These are phyloP conservation scores for Dendrocalamus sinicus DNA, from an alignment of 176 grass and related monocot species.

Conservation along the genomic window DNA sequence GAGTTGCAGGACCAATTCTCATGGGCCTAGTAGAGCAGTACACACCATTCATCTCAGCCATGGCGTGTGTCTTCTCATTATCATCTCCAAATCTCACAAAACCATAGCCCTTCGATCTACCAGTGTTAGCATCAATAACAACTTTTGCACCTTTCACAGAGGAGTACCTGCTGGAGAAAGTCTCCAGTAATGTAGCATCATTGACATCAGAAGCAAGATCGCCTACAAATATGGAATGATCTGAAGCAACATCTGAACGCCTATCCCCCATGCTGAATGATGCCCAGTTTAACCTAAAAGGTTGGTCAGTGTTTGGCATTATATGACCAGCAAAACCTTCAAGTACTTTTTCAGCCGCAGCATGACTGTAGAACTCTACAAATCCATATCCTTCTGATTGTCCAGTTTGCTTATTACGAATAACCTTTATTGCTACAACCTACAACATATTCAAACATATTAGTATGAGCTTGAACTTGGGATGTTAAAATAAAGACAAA, in stretches of 20 bases:
- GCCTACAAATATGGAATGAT: constrained; percentile 97
- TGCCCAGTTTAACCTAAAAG: constrained; percentile 97
- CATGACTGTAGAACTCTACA: constrained; percentile 90
- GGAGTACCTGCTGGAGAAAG: constrained; percentile 81
- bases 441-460: constrained; percentile 27
- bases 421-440: constrained; percentile 82
- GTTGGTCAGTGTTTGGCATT: constrained; percentile 96
- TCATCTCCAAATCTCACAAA: constrained; percentile 98
- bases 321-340: constrained; percentile 82
- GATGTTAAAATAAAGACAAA: constrained; percentile 28
- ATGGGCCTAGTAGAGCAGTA: constrained; percentile 93
- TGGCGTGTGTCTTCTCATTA: constrained; percentile 80
- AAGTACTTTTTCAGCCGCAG: constrained; percentile 82
- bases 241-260: constrained; percentile 75
- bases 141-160: constrained; percentile 98
- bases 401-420: constrained; percentile 88
- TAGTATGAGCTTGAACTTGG: constrained; percentile 4
- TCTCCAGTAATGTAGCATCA: constrained; percentile 76
- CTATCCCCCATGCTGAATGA: constrained; percentile 97
- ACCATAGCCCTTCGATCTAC: constrained; percentile 94
- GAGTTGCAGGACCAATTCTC: constrained; percentile 94
- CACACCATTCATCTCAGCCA: constrained; percentile 95
- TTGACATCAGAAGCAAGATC: constrained; percentile 96
- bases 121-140: constrained; percentile 97
- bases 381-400: constrained; percentile 97